Evolutionary conservation across 495 filamentous ascomycete species (phyloP).

Genomic region (Aspergillus haitiensis): DNA sequence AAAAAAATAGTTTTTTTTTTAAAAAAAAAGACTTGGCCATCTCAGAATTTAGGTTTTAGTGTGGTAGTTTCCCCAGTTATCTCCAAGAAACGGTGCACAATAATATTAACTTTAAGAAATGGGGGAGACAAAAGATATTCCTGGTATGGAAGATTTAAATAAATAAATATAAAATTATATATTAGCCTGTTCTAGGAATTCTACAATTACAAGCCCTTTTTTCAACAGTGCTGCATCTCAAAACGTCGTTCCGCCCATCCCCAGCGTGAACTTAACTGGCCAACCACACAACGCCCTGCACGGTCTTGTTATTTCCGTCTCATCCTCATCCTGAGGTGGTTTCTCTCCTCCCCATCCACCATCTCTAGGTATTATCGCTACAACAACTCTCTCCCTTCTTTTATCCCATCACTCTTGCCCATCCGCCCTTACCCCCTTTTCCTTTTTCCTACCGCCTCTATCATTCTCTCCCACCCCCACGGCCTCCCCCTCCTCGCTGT

Average conservation of each 20-base stretch:
- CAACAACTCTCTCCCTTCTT: not conserved
- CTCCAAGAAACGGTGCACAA: too few species aligned
- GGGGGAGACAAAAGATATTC: too few species aligned
- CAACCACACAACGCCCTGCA: conserved; percentile 12
- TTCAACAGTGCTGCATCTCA: not conserved
- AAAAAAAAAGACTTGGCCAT: too few species aligned
- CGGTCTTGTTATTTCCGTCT: conserved; percentile 21
- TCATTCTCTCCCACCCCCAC: conserved; percentile 8
- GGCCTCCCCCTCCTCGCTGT: conserved; percentile 9
- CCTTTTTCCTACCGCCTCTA: not conserved
- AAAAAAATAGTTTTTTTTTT: too few species aligned
- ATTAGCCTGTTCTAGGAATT: too few species aligned
- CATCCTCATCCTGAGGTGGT: conserved; percentile 2
- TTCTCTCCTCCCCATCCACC: conserved; percentile 14
- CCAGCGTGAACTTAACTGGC: conserved; percentile 9
- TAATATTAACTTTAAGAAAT: too few species aligned
- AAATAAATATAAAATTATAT: too few species aligned
- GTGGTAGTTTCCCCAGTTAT: too few species aligned
- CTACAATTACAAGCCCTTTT: too few species aligned
- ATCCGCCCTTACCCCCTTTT: not conserved
- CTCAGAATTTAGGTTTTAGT: too few species aligned
- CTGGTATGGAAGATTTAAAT: too few species aligned
- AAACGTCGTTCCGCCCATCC: conserved; percentile 7
- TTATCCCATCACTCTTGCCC: not conserved
- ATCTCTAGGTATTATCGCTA: not conserved